phyloP scores from a whole-genome alignment of 2,329 filamentous ascomycete genomes.

The Colletotrichum tabaci region DNA sequence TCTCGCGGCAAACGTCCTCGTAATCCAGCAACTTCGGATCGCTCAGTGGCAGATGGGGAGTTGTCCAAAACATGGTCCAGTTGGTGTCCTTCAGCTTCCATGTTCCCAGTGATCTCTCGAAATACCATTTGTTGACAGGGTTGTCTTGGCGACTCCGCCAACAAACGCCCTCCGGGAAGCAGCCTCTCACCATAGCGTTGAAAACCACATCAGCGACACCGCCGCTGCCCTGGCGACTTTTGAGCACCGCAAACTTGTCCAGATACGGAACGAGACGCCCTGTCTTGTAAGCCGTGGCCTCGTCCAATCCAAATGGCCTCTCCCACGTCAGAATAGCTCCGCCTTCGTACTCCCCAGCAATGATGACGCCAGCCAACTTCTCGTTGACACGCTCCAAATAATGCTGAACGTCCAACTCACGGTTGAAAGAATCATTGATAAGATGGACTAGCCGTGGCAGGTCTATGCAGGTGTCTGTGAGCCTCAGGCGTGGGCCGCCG shows the following conservation, averaged over 20 bases:
- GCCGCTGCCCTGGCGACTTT: conserved; percentile 87
- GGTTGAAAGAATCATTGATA: conserved; percentile 93
- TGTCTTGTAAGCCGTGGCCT: conserved; percentile 67
- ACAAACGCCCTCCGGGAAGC: conserved; percentile 90
- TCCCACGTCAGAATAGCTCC: conserved; percentile 98
- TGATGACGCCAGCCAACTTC: conserved; percentile 90
- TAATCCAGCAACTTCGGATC: conserved; percentile 75
- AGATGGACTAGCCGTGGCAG: conserved; percentile 85
- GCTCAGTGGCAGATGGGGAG: conserved; percentile 72
- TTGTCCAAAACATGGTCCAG: conserved; percentile 99
- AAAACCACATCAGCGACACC: conserved; percentile 97
- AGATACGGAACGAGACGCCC: conserved; percentile 89
- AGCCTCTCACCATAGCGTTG: conserved; percentile 92
- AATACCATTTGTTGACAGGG: conserved; percentile 99
- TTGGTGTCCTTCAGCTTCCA: conserved; percentile 86
- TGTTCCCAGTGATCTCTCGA: conserved; percentile 88
- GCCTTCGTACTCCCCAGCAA: conserved; percentile 97
- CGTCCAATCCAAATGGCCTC: conserved; percentile 72
- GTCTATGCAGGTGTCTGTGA: conserved; percentile 87
- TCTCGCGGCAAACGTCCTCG: conserved; percentile 78
- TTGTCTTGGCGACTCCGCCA: conserved; percentile 94
- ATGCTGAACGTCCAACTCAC: conserved; percentile 85
- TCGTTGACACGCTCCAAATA: conserved; percentile 87
- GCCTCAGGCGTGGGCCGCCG: conserved; percentile 72
- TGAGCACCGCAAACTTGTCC: conserved; percentile 96